These are phyloP conservation scores for Chytriomyces confervae DNA, from an alignment of 192 early-diverging fungal genomes.

Conservation along the genomic window DNA sequence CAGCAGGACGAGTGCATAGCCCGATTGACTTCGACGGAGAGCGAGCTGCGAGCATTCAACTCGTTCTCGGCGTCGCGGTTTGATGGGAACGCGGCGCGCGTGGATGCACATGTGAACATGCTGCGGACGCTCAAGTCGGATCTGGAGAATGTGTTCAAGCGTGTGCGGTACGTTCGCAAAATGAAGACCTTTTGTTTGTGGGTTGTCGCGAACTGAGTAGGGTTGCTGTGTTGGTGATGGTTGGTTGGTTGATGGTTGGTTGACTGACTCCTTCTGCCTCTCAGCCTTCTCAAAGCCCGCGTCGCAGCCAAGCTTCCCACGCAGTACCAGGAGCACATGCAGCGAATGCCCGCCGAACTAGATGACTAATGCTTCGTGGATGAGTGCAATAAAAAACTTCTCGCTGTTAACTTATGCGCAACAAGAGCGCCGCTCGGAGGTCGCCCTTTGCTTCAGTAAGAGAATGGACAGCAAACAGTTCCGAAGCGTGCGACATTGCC, in stretches of 20 bases:
- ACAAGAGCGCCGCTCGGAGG: too few species aligned
- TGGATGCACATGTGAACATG: slow-evolving; percentile 61
- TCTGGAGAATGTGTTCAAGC: slow-evolving; percentile 62
- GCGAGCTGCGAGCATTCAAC: slow-evolving; percentile 54
- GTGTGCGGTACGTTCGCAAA: slow-evolving; percentile 50
- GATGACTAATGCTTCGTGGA: too few species aligned
- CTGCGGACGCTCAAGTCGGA: slow-evolving; percentile 63
- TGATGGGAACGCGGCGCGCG: slow-evolving; percentile 53
- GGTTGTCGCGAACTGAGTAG: too few species aligned
- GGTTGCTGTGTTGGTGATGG: too few species aligned
- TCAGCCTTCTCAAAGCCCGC: neutral
- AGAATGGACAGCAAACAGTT: too few species aligned
- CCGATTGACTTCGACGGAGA: slow-evolving; percentile 2
- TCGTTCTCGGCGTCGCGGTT: slow-evolving; percentile 63
- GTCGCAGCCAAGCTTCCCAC: neutral
- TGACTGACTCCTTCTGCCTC: too few species aligned
- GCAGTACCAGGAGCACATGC: neutral
- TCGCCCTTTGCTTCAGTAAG: too few species aligned
- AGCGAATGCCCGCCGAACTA: too few species aligned
- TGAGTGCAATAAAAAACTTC: too few species aligned
- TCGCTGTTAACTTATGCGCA: too few species aligned
- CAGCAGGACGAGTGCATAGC: neutral
- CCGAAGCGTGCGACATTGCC: too few species aligned
- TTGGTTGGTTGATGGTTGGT: too few species aligned
- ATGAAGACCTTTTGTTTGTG: neutral